These are phyloP conservation scores for Rubroshorea leprosula DNA, from an alignment of 345 rosid species.

Conservation along the genomic window DNA sequence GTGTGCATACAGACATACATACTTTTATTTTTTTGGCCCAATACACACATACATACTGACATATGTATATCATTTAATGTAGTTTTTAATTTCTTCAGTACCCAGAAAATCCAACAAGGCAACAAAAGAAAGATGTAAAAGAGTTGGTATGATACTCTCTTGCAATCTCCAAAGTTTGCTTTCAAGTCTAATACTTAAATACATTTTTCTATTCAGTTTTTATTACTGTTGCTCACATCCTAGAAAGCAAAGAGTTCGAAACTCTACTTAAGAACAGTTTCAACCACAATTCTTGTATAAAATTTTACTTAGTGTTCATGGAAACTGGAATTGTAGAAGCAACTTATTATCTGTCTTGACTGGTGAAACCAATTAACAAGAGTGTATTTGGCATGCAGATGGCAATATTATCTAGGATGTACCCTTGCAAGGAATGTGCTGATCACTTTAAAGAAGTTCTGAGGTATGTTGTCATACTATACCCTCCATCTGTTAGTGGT, in stretches of 20 bases:
- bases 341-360: not conserved
- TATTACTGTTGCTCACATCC: no score
- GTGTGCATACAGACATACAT: no score
- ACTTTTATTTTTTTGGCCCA: no score
- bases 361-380: slow-evolving; percentile 3
- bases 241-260: no score
- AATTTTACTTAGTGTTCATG: not conserved
- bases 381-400: slow-evolving; percentile 44
- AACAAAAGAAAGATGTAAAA: slow-evolving; percentile 84
- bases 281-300: not conserved
- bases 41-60: no score
- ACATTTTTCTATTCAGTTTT: no score
- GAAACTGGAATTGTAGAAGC: not conserved
- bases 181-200: no score
- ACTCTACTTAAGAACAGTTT: not conserved
- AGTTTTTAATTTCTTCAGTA: slow-evolving; percentile 39
- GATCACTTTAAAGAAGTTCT: slow-evolving; percentile 91
- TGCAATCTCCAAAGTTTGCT: no score
- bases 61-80: no score
- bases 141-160: slow-evolving; percentile 57
- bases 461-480: slow-evolving; percentile 37
- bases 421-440: slow-evolving; percentile 95
- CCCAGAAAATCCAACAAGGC: slow-evolving; percentile 95
- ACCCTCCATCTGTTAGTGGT: not conserved
- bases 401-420: slow-evolving; percentile 81